Conservation (phyloP, 805 yeast genomes). For the Saccharomycopsis vini region DNA sequence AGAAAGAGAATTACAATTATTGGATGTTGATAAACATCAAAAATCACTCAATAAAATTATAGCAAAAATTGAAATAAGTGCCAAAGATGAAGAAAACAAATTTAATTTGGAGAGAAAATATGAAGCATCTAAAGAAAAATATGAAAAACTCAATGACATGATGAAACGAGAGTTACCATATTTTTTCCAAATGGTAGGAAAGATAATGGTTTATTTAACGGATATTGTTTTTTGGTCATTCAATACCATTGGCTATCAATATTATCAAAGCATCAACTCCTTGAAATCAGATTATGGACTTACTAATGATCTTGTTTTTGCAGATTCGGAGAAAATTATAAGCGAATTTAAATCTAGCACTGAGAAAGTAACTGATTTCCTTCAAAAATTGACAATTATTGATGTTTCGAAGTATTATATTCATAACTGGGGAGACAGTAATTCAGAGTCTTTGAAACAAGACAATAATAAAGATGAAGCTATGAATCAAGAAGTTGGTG, state of each 20-base stretch:
- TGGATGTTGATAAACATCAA: slow-evolving; percentile 16
- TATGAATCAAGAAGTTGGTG: no score
- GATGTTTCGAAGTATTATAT: slow-evolving; percentile 10
- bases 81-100: slow-evolving; percentile 15
- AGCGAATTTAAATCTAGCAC: slow-evolving; percentile 1
- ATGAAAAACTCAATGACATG: slow-evolving; percentile 6
- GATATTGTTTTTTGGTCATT: slow-evolving; percentile 17
- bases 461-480: no score
- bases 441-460: neutral
- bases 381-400: slow-evolving; percentile 12
- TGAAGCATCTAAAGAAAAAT: slow-evolving; percentile 9
- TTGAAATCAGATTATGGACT: slow-evolving; percentile 15
- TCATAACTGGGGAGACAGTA: slow-evolving; percentile 1
- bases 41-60: slow-evolving; percentile 14
- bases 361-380: neutral
- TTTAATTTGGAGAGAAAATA: slow-evolving; percentile 5
- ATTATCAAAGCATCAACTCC: slow-evolving; percentile 11
- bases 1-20: slow-evolving; percentile 14
- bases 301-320: neutral
- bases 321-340: slow-evolving; percentile 2
- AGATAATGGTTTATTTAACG: slow-evolving; percentile 10
- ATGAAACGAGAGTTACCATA: slow-evolving; percentile 18
- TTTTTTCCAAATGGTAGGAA: slow-evolving; percentile 14
- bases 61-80: slow-evolving; percentile 5
- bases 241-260: slow-evolving; percentile 13